Percentiles rank a stretch among this genome's conserved stretches.
phyloP scores from a whole-genome alignment of 768 basidiomycete species.

The Exsudoporus frostii region DNA sequence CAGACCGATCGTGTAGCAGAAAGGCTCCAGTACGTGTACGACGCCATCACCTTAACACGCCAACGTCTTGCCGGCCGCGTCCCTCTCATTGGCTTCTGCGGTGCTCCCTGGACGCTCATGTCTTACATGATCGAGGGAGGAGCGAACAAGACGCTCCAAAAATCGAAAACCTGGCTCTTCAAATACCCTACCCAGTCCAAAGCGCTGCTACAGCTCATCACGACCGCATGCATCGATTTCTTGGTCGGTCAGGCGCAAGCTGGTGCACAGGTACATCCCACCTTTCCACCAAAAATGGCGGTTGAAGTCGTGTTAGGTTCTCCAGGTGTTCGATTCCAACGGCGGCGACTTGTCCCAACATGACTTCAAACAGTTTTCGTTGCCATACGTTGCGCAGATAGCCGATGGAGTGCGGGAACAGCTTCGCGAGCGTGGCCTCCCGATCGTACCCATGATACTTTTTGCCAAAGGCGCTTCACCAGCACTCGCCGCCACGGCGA shows the following conservation, averaged over 20 bases:
- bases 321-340: conserved; percentile 98
- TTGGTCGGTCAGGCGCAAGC: conserved; percentile 91
- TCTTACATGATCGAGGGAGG: conserved; percentile 99
- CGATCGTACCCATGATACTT: conserved; percentile 76
- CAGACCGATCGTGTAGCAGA: conserved; percentile 71
- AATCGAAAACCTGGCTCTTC: conserved; percentile 93
- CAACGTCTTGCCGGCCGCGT: conserved; percentile 80
- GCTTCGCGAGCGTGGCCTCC: conserved; percentile 52
- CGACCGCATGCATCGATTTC: conserved; percentile 87
- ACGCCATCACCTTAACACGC: conserved; percentile 85
- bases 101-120: conserved; percentile 98
- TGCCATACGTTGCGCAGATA: conserved; percentile 75
- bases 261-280: conserved; percentile 82
- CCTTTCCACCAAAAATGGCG: neutral
- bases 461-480: conserved; percentile 95
- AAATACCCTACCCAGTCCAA: conserved; percentile 83
- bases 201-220: conserved; percentile 70
- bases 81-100: conserved; percentile 95
- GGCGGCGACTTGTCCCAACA: conserved; percentile 88
- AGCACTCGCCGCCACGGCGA: conserved; percentile 60
- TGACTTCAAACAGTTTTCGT: conserved; percentile 81
- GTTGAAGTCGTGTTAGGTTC: conserved; percentile 49
- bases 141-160: conserved; percentile 84
- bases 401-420: conserved; percentile 60
- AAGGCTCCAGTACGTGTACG: conserved; percentile 88